Evolutionary conservation across 2,329 filamentous ascomycete genomes (phyloP).

Genomic region (Macroventuria anomochaeta): DNA sequence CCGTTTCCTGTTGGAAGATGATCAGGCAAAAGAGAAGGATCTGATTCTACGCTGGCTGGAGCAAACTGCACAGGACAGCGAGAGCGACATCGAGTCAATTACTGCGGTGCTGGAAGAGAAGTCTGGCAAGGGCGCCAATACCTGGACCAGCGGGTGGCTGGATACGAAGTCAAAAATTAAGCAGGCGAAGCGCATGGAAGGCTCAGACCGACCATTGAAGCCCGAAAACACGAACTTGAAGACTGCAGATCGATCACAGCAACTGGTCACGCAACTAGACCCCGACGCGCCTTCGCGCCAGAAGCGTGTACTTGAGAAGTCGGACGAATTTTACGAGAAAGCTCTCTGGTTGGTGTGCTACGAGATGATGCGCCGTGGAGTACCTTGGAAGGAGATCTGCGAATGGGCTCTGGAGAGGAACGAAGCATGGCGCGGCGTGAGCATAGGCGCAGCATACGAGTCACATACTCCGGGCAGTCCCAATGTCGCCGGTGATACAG

Average conservation of each 20-base stretch:
- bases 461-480: conserved; percentile 50
- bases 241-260: conserved; percentile 57
- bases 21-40: conserved; percentile 76
- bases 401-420: conserved; percentile 87
- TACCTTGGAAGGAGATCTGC: conserved; percentile 72
- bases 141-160: conserved; percentile 88
- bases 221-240: conserved; percentile 56
- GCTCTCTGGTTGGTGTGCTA: conserved; percentile 94
- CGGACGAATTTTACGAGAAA: conserved; percentile 87
- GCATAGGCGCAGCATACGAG: conserved; percentile 73
- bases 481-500: conserved; percentile 48
- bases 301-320: conserved; percentile 73
- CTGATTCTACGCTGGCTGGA: conserved; percentile 87
- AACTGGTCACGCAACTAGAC: conserved; percentile 84
- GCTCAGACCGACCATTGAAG: conserved; percentile 35
- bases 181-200: conserved; percentile 78
- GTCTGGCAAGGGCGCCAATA: conserved; percentile 67
- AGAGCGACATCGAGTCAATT: conserved; percentile 75
- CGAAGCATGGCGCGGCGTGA: conserved; percentile 87
- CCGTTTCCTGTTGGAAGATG: conserved; percentile 75
- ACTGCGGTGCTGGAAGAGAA: conserved; percentile 74
- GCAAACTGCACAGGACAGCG: conserved; percentile 70
- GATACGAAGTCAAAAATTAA: conserved; percentile 92
- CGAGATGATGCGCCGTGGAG: conserved; percentile 88
- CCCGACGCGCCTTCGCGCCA: conserved; percentile 89